Percentiles rank a stretch among this genome's conserved stretches.
phyloP scores from a whole-genome alignment of 495 filamentous ascomycete species.

The Hypoxylon cercidicola region DNA sequence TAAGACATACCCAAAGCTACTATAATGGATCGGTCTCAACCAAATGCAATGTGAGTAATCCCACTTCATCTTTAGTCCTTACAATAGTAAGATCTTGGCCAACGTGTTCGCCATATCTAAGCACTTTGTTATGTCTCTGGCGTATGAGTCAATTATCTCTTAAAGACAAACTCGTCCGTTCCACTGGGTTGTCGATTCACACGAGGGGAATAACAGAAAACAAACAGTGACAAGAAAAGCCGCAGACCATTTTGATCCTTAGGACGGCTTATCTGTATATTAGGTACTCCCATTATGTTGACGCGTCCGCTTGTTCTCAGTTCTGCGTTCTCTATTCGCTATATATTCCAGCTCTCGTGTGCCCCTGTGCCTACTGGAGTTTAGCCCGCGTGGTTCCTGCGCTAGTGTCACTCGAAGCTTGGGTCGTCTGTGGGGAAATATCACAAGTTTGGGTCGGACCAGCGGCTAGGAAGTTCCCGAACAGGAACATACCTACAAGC shows the following conservation, averaged over 20 bases:
- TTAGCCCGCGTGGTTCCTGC: slow-evolving; percentile 33
- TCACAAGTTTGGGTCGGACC: slow-evolving; percentile 5
- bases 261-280: no score
- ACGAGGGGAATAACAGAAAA: no score
- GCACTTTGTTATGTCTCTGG: slow-evolving; percentile 30
- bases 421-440: slow-evolving; percentile 27
- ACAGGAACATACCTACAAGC: slow-evolving; percentile 2
- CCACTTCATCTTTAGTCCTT: no score
- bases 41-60: background rate
- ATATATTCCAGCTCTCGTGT: slow-evolving; percentile 3
- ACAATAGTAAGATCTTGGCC: background rate
- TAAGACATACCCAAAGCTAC: no score
- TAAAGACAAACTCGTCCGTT: slow-evolving; percentile 15
- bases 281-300: no score
- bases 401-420: slow-evolving; percentile 27
- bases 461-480: slow-evolving; percentile 16
- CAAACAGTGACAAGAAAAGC: no score
- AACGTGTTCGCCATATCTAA: slow-evolving; percentile 2
- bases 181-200: background rate
- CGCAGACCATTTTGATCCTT: no score
- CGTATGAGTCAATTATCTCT: background rate
- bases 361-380: slow-evolving; percentile 10
- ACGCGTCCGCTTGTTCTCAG: no score
- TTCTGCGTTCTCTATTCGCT: background rate
- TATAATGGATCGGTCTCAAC: no score